Conservation (phyloP, 305 asterid genomes). For the Solanum hybrid region DNA sequence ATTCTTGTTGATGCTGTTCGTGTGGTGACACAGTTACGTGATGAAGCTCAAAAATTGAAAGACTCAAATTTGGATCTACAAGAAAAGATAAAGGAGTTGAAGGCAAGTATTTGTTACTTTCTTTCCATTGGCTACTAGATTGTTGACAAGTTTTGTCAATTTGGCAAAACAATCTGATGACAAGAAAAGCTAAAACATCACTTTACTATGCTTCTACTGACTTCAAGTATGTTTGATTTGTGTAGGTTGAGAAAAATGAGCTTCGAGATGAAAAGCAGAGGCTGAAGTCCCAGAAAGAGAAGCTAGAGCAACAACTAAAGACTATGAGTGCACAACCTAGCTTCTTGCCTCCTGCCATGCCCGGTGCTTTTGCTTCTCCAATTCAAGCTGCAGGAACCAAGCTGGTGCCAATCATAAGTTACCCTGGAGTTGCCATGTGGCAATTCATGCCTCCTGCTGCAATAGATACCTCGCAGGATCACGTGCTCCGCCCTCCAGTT, state of each 20-base stretch:
- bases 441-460: constrained; percentile 48
- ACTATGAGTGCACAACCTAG: constrained; percentile 47
- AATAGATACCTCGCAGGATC: constrained; percentile 42
- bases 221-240: not conserved
- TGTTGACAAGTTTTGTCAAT: not conserved
- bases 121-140: not conserved
- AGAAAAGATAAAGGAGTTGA: constrained; percentile 83
- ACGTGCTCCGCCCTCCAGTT: constrained; percentile 37
- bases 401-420: constrained; percentile 37
- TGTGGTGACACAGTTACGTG: constrained; percentile 65
- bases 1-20: constrained; percentile 83
- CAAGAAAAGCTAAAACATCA: not conserved
- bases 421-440: constrained; percentile 50
- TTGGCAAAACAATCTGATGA: not conserved
- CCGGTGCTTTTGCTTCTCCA: constrained; percentile 56
- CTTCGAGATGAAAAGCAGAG: constrained; percentile 94
- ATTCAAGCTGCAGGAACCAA: constrained; percentile 64
- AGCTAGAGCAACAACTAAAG: constrained; percentile 81
- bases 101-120: constrained; percentile 28
- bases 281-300: constrained; percentile 81
- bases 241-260: constrained; percentile 79
- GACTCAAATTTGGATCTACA: constrained; percentile 65
- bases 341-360: constrained; percentile 48
- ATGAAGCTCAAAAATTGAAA: constrained; percentile 67
- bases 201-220: not conserved